Conservation (phyloP, 2,329 filamentous ascomycete species). For the Paramyrothecium sp. region DNA sequence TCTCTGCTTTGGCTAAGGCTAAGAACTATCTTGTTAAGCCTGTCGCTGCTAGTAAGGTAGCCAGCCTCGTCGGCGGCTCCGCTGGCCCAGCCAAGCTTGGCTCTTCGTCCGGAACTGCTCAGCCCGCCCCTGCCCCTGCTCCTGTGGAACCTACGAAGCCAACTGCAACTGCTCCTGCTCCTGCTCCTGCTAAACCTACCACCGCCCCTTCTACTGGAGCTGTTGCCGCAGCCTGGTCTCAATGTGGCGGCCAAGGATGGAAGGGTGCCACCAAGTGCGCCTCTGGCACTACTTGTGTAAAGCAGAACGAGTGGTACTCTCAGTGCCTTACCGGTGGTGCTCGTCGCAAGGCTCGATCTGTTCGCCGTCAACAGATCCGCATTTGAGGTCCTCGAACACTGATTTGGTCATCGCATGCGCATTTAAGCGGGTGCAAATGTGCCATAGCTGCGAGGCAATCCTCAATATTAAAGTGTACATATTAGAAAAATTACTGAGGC, state of each 20-base stretch:
- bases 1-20: background rate
- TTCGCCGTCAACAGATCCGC: background rate
- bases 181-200: background rate
- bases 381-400: background rate
- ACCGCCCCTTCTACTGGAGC: background rate
- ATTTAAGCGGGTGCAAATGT: too few relatives aligned
- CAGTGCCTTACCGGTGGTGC: background rate
- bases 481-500: too few relatives aligned
- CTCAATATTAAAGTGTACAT: too few relatives aligned
- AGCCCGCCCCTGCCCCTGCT: background rate
- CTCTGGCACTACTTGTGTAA: background rate
- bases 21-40: background rate
- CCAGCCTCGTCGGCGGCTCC: background rate
- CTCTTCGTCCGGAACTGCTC: background rate
- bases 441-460: too few relatives aligned
- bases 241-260: background rate
- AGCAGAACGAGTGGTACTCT: background rate
- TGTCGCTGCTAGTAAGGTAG: background rate
- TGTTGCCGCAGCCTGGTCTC: background rate
- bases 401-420: too few relatives aligned
- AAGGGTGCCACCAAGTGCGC: background rate
- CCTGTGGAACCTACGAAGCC: background rate
- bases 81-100: background rate
- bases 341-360: background rate
- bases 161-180: background rate